Base-by-base conservation (phyloP, 2,329 filamentous ascomycete genomes). In the Claviceps sp. region DNA sequence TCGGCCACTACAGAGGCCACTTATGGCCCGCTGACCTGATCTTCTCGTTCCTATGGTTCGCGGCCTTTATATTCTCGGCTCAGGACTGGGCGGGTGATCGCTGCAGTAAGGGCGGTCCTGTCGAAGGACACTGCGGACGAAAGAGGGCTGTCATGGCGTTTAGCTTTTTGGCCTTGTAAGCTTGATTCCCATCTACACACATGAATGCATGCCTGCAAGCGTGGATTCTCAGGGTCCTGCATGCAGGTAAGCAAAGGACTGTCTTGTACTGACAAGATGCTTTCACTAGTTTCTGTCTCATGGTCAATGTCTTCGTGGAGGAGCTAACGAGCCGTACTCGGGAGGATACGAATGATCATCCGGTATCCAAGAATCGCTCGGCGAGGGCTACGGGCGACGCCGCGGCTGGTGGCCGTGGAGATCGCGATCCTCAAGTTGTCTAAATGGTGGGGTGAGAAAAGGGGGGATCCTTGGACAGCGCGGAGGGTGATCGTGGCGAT, bases 11-110 rank as follows among this genome's bases (percentile, higher is more conserved):
- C 47, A 49, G 53, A 3, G 60, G 61, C n/a, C 54, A 56, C 14
- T 38, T 63, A 3, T 38, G 58, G 47, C 58, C 58, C 2, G 16
- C 57, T 4, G 59, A 60, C 50, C 47, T 61, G 7, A 49, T 57
- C 48, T 58, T 61, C 43, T 61, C 59, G 20, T 62, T 60, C 48
- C 57, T 62, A 1, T 62, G 60, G 60, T 55, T 63, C 45, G 61
- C 60, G 6, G 54, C 58, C 18, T 61, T 62, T 48, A 59, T 61
- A 55, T 61, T 62, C 50, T 52, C 59, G 7, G 53, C 58, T 1
- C 52, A 59, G 16, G 58, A 60, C 44, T 62, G 60, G 57, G 54
- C 53, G 18, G 54, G 55, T 6, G 47, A 38, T 9, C 53, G 54
- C 11, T 60, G 59, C 18, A 30, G 20, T 14, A 18, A 37, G 2